These are phyloP conservation scores for Gloeopeniophorella convolvens DNA, from an alignment of 768 basidiomycete species.

Conservation along the genomic window DNA sequence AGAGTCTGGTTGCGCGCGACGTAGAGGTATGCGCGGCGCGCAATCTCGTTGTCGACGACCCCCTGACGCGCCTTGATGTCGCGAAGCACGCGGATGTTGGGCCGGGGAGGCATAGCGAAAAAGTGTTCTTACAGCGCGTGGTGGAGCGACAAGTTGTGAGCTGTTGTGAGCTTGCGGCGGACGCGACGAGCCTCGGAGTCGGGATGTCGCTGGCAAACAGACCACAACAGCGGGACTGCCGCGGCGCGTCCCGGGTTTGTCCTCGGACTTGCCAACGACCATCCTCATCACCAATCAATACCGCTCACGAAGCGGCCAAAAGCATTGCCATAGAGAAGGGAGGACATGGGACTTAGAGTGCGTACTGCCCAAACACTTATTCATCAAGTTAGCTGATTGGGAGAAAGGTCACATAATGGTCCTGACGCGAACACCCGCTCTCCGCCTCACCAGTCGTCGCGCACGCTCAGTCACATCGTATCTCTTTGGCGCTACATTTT, in stretches of 20 bases:
- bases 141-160: no score
- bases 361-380: background rate
- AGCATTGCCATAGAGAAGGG: background rate
- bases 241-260: background rate
- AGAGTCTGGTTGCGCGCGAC: slow-evolving; percentile 89
- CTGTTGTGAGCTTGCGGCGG: no score
- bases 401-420: slow-evolving; percentile 43
- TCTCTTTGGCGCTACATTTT: slow-evolving; percentile 74
- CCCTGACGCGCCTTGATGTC: slow-evolving; percentile 73
- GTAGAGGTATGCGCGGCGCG: slow-evolving; percentile 85
- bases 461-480: slow-evolving; percentile 70
- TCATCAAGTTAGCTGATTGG: background rate
- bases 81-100: slow-evolving; percentile 53
- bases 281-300: no score
- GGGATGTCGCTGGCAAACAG: no score
- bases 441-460: slow-evolving; percentile 50
- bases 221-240: slow-evolving; percentile 1
- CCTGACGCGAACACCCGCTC: slow-evolving; percentile 38
- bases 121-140: no score
- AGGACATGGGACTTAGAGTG: slow-evolving; percentile 6
- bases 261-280: no score
- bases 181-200: no score
- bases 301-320: no score
- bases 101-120: slow-evolving; percentile 18
- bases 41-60: slow-evolving; percentile 69